These are phyloP conservation scores for Pleurotus ostreatus DNA, from an alignment of 768 basidiomycete species.

Conservation along the genomic window DNA sequence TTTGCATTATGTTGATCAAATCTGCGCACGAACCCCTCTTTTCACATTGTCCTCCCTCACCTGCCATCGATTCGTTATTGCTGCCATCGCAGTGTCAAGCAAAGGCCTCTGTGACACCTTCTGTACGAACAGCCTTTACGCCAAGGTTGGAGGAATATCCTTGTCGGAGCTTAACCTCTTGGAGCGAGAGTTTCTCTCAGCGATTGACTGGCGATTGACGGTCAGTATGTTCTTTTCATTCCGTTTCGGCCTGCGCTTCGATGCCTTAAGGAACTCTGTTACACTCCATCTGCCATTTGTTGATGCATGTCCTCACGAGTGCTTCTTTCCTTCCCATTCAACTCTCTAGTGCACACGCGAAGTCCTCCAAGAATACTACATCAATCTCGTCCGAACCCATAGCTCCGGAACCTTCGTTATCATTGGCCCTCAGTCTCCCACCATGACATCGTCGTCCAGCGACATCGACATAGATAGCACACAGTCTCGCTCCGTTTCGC, in stretches of 20 bases:
- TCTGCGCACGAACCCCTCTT: conserved; percentile 78
- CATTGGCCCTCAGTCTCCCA: conserved; percentile 37
- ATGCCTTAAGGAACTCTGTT: conserved; percentile 6
- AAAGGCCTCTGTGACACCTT: conserved; percentile 96
- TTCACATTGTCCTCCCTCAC: conserved; percentile 96
- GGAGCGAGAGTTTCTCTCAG: conserved; percentile 88
- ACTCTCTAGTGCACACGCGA: conserved; percentile 78
- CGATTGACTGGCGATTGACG: conserved; percentile 93
- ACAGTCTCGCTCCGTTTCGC: conserved; percentile 51
- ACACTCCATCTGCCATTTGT: conserved; percentile 11
- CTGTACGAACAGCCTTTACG: conserved; percentile 92
- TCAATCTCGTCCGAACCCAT: conserved; percentile 88
- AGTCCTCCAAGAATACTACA: conserved; percentile 88
- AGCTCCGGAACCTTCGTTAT: conserved; percentile 56
- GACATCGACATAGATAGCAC: conserved; percentile 54
- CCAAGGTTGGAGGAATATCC: conserved; percentile 93
- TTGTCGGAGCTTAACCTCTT: conserved; percentile 89
- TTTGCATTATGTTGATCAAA: conserved; percentile 90
- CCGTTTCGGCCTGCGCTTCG: background rate
- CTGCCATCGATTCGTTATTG: conserved; percentile 96
- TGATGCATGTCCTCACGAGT: conserved; percentile 14
- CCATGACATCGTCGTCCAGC: conserved; percentile 43
- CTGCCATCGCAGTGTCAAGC: conserved; percentile 86
- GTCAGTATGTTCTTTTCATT: conserved; percentile 50
- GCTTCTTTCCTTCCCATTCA: conserved; percentile 24